These are phyloP conservation scores for Phytopythium vexans DNA, from an alignment of 352 stramenopile genomes.

Conservation along the genomic window DNA sequence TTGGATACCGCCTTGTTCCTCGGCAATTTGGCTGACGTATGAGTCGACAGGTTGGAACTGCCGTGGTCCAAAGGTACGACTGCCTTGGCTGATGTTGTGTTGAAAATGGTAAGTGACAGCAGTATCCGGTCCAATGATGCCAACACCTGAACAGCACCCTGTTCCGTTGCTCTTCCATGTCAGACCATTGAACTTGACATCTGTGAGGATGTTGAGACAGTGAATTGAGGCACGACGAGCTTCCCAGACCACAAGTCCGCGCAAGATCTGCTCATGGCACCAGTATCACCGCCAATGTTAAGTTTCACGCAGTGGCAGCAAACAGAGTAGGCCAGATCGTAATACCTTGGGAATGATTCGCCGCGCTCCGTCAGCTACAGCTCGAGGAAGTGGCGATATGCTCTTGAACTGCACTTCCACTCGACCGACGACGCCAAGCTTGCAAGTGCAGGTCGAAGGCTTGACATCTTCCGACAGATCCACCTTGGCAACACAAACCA, in stretches of 20 bases:
- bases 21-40: constrained; percentile 28
- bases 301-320: no score
- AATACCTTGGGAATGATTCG: constrained; percentile 23
- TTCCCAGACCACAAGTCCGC: constrained; percentile 39
- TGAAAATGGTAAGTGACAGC: no score
- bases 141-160: constrained; percentile 38
- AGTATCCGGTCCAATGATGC: constrained; percentile 5
- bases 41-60: constrained; percentile 20
- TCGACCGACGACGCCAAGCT: constrained; percentile 13
- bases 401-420: constrained; percentile 36
- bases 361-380: constrained; percentile 29
- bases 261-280: constrained; percentile 15
- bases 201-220: constrained; percentile 47
- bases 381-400: constrained; percentile 25
- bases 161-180: constrained; percentile 16
- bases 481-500: no score
- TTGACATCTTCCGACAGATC: not conserved
- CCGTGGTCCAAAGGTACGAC: no score
- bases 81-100: no score
- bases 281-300: no score
- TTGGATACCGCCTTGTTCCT: constrained; percentile 35
- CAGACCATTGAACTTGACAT: constrained; percentile 26
- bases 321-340: no score
- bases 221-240: constrained; percentile 21
- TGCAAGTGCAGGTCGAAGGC: constrained; percentile 24